A percentile compares a stretch with the other conserved stretches of the same genome.
Conservation (phyloP, 2,329 filamentous ascomycete genomes). For the Daldinia sp. region DNA sequence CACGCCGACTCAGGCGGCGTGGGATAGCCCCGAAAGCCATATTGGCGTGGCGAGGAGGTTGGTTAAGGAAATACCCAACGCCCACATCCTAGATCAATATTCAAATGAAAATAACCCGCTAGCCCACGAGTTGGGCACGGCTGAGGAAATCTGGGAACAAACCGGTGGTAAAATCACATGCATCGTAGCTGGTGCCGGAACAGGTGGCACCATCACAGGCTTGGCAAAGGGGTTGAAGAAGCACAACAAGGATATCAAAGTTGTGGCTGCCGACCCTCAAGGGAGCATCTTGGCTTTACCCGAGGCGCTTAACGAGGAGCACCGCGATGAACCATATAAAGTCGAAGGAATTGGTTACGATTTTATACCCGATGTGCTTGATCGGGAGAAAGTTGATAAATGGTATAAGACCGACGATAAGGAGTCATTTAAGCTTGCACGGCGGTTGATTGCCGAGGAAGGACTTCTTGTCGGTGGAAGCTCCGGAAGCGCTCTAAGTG, state of each 20-base stretch:
- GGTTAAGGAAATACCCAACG: conserved; percentile 95
- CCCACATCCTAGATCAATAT: conserved; percentile 98
- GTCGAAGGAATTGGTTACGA: conserved; percentile 99
- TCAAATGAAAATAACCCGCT: conserved; percentile 90
- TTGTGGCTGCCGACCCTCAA: conserved; percentile 91
- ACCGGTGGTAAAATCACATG: conserved; percentile 84
- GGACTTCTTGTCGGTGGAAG: conserved; percentile 93
- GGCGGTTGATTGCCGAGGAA: conserved; percentile 92
- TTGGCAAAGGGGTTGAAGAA: conserved; percentile 87
- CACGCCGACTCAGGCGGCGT: conserved; percentile 95
- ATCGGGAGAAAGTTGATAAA: conserved; percentile 82
- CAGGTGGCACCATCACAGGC: conserved; percentile 94
- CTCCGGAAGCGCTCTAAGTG: conserved; percentile 91
- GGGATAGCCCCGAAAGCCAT: conserved; percentile 93
- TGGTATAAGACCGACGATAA: conserved; percentile 99
- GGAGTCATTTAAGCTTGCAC: conserved; percentile 90
- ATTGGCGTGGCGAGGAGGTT: conserved; percentile 93
- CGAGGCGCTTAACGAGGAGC: conserved; percentile 80
- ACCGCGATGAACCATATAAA: conserved; percentile 89
- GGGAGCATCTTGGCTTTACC: conserved; percentile 92
- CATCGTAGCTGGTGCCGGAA: conserved; percentile 91
- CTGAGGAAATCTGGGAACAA: conserved; percentile 96
- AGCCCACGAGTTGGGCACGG: conserved; percentile 93
- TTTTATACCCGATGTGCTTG: conserved; percentile 94
- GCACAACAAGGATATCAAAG: conserved; percentile 85